These are phyloP conservation scores for Candida nemodendra DNA, from an alignment of 805 yeast species.

Conservation along the genomic window DNA sequence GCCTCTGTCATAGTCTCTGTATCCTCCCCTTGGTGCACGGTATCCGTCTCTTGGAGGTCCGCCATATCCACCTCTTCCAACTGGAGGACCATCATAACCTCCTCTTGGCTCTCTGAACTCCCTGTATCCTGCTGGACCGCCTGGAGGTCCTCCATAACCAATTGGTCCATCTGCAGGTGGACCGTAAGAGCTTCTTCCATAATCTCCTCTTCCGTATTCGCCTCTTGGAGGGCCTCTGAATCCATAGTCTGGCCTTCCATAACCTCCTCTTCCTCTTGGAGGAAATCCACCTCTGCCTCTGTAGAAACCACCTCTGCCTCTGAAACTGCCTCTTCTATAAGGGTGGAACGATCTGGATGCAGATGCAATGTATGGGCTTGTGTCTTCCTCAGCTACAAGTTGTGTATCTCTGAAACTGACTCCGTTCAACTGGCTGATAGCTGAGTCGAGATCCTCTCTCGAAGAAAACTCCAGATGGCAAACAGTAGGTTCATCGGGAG, in stretches of 20 bases:
- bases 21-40: slow-evolving; percentile 24
- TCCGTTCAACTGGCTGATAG: slow-evolving; percentile 71
- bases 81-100: slow-evolving; percentile 20
- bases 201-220: slow-evolving; percentile 24
- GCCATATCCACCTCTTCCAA: slow-evolving; percentile 37
- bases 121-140: slow-evolving; percentile 23
- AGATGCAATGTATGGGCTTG: slow-evolving; percentile 50
- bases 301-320: slow-evolving; percentile 48
- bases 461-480: slow-evolving; percentile 57
- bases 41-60: slow-evolving; percentile 35
- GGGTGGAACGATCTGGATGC: slow-evolving; percentile 50
- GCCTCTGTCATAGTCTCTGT: slow-evolving; percentile 28
- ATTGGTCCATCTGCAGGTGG: slow-evolving; percentile 26
- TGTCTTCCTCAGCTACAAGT: slow-evolving; percentile 76
- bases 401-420: slow-evolving; percentile 63
- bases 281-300: slow-evolving; percentile 36
- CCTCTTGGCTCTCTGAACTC: slow-evolving; percentile 34
- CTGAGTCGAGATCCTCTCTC: slow-evolving; percentile 72
- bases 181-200: slow-evolving; percentile 29
- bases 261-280: slow-evolving; percentile 31
- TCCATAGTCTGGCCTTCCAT: slow-evolving; percentile 35
- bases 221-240: slow-evolving; percentile 29
- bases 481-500: slow-evolving; percentile 41
- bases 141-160: slow-evolving; percentile 31
- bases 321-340: slow-evolving; percentile 40